Evolutionary conservation across 1,284 basidiomycete species (phyloP).

Genomic region (Cutaneotrichosporon spelunceum): DNA sequence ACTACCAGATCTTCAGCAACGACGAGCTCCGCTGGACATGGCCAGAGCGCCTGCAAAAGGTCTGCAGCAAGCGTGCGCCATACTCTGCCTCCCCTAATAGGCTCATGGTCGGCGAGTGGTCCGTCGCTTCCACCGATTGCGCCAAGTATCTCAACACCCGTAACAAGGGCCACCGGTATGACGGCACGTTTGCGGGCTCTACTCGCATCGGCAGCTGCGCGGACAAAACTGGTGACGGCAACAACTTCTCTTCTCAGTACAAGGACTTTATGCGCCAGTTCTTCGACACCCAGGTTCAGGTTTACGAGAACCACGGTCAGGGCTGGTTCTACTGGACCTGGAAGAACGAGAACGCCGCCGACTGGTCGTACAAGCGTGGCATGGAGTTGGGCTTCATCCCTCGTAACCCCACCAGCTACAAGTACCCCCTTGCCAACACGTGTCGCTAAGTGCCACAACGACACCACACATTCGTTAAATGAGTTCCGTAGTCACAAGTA

Average conservation of each 20-base stretch:
- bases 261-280: slow-evolving; percentile 76
- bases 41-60: slow-evolving; percentile 61
- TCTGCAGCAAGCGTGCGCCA: slow-evolving; percentile 57
- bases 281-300: slow-evolving; percentile 72
- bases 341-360: slow-evolving; percentile 63
- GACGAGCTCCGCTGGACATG: slow-evolving; percentile 59
- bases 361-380: slow-evolving; percentile 58
- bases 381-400: slow-evolving; percentile 81
- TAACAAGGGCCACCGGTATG: slow-evolving; percentile 40
- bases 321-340: slow-evolving; percentile 52
- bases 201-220: slow-evolving; percentile 67
- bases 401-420: slow-evolving; percentile 56
- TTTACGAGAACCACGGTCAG: slow-evolving; percentile 47
- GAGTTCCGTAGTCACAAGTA: neutral
- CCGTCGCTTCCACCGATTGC: slow-evolving; percentile 58
- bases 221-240: slow-evolving; percentile 66
- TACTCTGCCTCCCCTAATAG: slow-evolving; percentile 62
- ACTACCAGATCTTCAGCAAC: slow-evolving; percentile 74
- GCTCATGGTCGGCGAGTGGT: slow-evolving; percentile 80
- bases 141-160: slow-evolving; percentile 19
- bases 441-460: slow-evolving; percentile 42
- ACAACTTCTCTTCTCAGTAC: slow-evolving; percentile 67
- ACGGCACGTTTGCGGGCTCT: slow-evolving; percentile 69
- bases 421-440: slow-evolving; percentile 54
- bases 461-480: neutral